Conservation (phyloP, 169 alveolate genomes). For the Cyclospora cayetanensis region DNA sequence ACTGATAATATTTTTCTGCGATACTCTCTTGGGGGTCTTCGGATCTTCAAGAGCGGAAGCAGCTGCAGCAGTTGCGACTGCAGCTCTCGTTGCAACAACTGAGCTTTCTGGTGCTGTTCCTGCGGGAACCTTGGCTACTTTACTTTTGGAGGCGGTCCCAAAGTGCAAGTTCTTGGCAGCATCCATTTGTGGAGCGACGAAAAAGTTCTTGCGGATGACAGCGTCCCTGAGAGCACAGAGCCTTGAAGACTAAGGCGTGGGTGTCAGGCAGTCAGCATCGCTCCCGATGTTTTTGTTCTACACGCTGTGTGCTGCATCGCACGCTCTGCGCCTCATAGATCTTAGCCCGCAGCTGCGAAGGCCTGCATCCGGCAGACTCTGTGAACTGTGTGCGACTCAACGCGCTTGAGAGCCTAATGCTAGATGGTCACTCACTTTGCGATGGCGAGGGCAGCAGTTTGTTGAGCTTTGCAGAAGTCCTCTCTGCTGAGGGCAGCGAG, state of each 20-base stretch:
- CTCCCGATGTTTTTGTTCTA: not conserved
- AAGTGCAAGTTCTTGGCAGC: not conserved
- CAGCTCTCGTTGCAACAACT: not conserved
- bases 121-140: too few species aligned
- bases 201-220: not conserved
- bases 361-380: too few species aligned
- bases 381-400: too few species aligned
- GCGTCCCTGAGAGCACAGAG: not conserved
- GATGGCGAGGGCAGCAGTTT: not conserved
- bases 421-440: too few species aligned
- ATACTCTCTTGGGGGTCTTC: not conserved
- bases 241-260: not conserved
- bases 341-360: too few species aligned
- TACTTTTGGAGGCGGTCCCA: too few species aligned
- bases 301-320: not conserved
- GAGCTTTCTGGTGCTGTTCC: not conserved
- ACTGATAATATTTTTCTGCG: too few species aligned
- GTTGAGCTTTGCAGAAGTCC: not conserved
- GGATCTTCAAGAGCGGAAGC: not conserved
- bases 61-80: constrained; percentile 5
- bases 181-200: not conserved
- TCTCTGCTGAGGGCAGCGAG: not conserved
- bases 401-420: too few species aligned
- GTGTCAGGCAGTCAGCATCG: not conserved
- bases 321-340: not conserved